Base-by-base conservation (phyloP, 176 grass and related monocot species). In the Carex myosuroides region DNA sequence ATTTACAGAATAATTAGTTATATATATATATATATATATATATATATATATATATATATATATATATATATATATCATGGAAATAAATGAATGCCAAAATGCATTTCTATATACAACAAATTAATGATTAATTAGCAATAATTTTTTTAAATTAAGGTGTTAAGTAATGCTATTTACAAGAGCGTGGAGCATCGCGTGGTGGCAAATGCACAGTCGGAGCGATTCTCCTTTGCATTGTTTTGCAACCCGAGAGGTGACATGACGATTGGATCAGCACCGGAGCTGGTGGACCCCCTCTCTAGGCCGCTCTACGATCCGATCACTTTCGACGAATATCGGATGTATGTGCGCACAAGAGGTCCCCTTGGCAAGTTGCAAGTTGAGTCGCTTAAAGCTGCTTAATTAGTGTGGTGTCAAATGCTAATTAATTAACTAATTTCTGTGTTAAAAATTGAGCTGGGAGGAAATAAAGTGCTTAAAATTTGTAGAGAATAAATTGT, bases 131-230 rank as follows among this genome's bases (percentile, higher is more conserved):
- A 67, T 83, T 24, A 62, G 12, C 17, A 16, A 22, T 62, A 4
- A 29, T 17, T 84, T 75, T 76, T 85, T 16, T 22, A 60, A 39
- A 39, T 39, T 74, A 59, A 95, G 91, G 88, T 93, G 50, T 64
- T 93, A 70, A 97, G 89, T 68, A 93, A 97, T 58, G 87, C 83
- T 1, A 30, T 17, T 1, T 97, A 97, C 87, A 88, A 77, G 83
- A 93, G 91, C 18, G 91, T 78, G 76, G 94, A 96, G 60, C 94
- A 96, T 57, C 85, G 91, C 1, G 94, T 88, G 41, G 26, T 89
- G 44, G 87, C 39, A 5, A 96, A 71, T 61, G 53, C 87, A 0
- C 52, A 54, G 6, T 48, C 42, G 22, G 94, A 91, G 6, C 87
- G 91, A 13, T 53, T 91, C 29, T 89, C 91, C 79, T 29, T 91